Evolutionary conservation across 768 basidiomycete species (phyloP), one percentile per base, ranked within the genome.

Genomic region (Stropharia rugosoannulata): DNA sequence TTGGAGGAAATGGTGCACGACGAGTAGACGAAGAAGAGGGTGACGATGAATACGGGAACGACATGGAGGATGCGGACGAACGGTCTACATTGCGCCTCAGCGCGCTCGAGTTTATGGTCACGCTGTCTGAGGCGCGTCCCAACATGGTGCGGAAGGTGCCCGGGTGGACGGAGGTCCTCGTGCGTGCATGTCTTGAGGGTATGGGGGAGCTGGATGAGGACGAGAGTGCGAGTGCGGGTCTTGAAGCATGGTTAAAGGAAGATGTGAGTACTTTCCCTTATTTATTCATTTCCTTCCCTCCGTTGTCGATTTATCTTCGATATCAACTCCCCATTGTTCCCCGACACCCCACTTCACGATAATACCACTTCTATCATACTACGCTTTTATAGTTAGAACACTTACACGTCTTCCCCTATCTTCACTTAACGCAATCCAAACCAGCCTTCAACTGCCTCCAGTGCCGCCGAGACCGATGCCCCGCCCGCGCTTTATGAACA

Each of bases 401-500:
- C 22, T 22, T 1, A 22, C 22, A 22, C 22, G 22, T 22, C 22
- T 22, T 4, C 22, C 1, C 22, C 22, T 4, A 22, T 22, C 22
- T 22, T 22, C 4, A n/a, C n/a, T n/a, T n/a, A n/a, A n/a, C n/a
- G n/a, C n/a, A 1, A 22, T 22, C 22, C 22, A 32, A 32, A 4
- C 29, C 29, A 90, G 86, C 87, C 86, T 5, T 83, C 87, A 1
- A 75, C 82, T 4, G 81, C 76, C 56, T 83, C 80, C 25, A 83
- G 73, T 57, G 80, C 90, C 7, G 73, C 81, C 0, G 79, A 82
- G 40, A 76, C 76, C 25, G 87, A 89, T 41, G 79, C 74, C 1
- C 85, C 87, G 39, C 89, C 87, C 1, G 85, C 85, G 35, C 76
- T 89, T 25, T 93, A 91, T 57, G 93, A 96, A 61, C 90, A 94